Conservation (phyloP, 2,329 filamentous ascomycete species). For the Knufia fluminis region DNA sequence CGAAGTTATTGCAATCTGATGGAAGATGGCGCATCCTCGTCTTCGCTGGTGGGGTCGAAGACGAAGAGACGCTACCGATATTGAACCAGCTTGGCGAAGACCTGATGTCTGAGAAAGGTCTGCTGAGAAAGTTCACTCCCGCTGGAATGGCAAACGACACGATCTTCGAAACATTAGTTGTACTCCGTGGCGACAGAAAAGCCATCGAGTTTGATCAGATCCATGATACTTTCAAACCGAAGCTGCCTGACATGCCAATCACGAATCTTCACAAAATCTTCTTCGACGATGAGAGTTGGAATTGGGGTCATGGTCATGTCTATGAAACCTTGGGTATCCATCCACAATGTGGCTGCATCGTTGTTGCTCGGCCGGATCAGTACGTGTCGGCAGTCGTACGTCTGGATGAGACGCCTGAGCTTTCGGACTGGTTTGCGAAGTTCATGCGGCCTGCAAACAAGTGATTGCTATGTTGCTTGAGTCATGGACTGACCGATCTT, state of each 20-base stretch:
- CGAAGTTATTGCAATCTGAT: slow-evolving; percentile 42
- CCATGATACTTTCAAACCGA: slow-evolving; percentile 47
- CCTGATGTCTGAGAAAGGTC: slow-evolving; percentile 33
- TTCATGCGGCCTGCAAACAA: not conserved
- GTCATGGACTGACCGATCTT: too few relatives aligned
- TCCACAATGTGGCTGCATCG: slow-evolving; percentile 36
- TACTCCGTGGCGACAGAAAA: slow-evolving; percentile 42
- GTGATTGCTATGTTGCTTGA: too few relatives aligned
- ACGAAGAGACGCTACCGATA: slow-evolving; percentile 22
- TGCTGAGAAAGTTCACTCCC: slow-evolving; percentile 37
- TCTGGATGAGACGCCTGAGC: not conserved
- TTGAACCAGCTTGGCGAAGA: slow-evolving; percentile 35
- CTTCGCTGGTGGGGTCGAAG: slow-evolving; percentile 38
- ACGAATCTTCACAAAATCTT: slow-evolving; percentile 51
- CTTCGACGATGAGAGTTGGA: slow-evolving; percentile 47
- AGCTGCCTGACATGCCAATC: slow-evolving; percentile 15
- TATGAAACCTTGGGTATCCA: slow-evolving; percentile 50
- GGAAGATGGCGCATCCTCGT: slow-evolving; percentile 44
- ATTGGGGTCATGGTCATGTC: slow-evolving; percentile 47
- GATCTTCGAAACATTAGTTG: slow-evolving; percentile 49
- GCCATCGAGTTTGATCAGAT: slow-evolving; percentile 45
- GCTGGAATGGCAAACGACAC: slow-evolving; percentile 39
- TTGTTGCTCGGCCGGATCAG: slow-evolving; percentile 54
- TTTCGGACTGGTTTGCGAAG: not conserved
- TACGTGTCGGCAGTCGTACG: slow-evolving; percentile 22